Evolutionary conservation across 2,329 filamentous ascomycete species (phyloP).

Genomic region (Epichloe festucae): DNA sequence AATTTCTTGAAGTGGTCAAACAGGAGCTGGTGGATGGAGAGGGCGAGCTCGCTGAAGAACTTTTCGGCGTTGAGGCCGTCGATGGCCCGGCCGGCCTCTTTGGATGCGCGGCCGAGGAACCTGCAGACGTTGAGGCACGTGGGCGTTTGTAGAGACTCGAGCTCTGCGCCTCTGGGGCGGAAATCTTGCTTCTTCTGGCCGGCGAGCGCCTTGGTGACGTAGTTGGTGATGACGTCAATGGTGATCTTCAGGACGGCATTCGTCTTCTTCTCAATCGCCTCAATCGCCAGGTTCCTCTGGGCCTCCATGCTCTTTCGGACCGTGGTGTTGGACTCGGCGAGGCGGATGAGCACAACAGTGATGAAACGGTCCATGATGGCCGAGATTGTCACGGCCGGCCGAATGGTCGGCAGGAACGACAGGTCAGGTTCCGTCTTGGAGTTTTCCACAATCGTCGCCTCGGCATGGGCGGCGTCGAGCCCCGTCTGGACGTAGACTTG

Average conservation of each 20-base stretch:
- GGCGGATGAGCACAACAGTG: slow-evolving; percentile 74
- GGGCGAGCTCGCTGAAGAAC: slow-evolving; percentile 72
- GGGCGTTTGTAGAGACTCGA: slow-evolving; percentile 71
- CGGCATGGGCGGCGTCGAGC: slow-evolving; percentile 57
- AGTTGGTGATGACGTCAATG: slow-evolving; percentile 58
- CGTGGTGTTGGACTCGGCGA: slow-evolving; percentile 81
- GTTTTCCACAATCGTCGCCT: slow-evolving; percentile 63
- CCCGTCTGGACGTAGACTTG: slow-evolving; percentile 63
- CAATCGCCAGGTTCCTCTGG: slow-evolving; percentile 58
- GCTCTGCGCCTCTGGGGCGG: slow-evolving; percentile 67
- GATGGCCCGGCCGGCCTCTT: slow-evolving; percentile 52
- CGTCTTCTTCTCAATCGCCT: slow-evolving; percentile 75
- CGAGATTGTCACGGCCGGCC: slow-evolving; percentile 74
- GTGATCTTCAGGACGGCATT: slow-evolving; percentile 44
- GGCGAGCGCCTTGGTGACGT: slow-evolving; percentile 57
- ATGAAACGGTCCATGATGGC: slow-evolving; percentile 91
- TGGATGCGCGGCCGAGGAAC: slow-evolving; percentile 61
- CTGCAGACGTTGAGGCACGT: slow-evolving; percentile 72
- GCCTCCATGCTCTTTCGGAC: slow-evolving; percentile 84
- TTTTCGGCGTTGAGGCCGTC: slow-evolving; percentile 73
- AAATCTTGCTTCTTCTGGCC: slow-evolving; percentile 84
- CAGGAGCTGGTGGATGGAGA: slow-evolving; percentile 63
- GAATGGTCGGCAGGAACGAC: slow-evolving; percentile 64
- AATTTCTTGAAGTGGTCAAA: slow-evolving; percentile 94
- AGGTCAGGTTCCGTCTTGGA: slow-evolving; percentile 79